phyloP scores from a whole-genome alignment of 805 yeast species.

The Grigorovia yakushimaensis region DNA sequence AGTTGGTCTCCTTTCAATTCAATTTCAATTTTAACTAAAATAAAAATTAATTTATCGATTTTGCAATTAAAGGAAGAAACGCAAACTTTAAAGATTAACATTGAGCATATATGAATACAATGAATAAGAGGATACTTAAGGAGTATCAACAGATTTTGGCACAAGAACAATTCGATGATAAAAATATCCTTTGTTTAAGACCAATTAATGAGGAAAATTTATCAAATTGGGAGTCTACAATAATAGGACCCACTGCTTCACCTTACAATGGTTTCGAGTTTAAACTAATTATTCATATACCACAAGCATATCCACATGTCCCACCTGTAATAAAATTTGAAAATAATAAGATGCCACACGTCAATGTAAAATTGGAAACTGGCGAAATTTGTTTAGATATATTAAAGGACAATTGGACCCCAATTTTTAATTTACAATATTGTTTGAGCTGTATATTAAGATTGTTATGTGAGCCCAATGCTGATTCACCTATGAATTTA shows the following conservation, averaged over 20 bases:
- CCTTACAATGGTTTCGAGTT: conserved; percentile 46
- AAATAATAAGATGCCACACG: conserved; percentile 34
- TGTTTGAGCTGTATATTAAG: conserved; percentile 48
- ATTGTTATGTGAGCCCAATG: conserved; percentile 55
- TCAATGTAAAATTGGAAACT: conserved; percentile 39
- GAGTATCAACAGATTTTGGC: not conserved
- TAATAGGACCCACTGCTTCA: conserved; percentile 44
- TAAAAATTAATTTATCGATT: no score
- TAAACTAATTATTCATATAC: conserved; percentile 38
- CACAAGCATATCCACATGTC: conserved; percentile 41
- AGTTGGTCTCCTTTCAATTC: no score
- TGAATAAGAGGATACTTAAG: not conserved
- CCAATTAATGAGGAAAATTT: conserved; percentile 40
- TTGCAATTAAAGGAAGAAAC: no score
- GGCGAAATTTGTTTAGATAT: conserved; percentile 71
- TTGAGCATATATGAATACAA: not conserved
- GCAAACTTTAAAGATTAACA: no score
- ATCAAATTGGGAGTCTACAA: conserved; percentile 41
- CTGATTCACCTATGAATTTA: conserved; percentile 60
- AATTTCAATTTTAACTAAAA: not conserved
- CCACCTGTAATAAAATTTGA: conserved; percentile 50
- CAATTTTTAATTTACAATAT: conserved; percentile 58
- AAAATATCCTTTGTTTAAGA: not conserved
- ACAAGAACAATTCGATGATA: not conserved
- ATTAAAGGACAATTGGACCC: conserved; percentile 54